phyloP scores from a whole-genome alignment of 768 basidiomycete species.

The Punctularia strigosozonata region DNA sequence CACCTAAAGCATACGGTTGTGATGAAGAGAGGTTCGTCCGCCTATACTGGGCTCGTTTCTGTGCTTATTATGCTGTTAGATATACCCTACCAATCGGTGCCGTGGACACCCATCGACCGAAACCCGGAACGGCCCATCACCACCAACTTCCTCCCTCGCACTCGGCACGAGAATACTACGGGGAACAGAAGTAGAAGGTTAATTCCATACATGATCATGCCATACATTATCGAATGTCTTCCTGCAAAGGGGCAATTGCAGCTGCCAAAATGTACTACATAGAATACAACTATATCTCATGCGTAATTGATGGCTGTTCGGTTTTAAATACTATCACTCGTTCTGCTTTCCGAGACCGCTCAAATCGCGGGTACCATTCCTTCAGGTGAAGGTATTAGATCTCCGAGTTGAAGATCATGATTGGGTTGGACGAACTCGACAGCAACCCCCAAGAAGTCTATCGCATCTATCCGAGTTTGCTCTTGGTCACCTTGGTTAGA shows the following conservation, averaged over 20 bases:
- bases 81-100: constrained; percentile 86
- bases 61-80: constrained; percentile 22
- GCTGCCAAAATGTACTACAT: no score
- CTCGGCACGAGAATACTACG: constrained; percentile 25
- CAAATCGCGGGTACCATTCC: not conserved
- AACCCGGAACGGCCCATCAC: constrained; percentile 21
- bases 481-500: constrained; percentile 57
- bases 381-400: not conserved
- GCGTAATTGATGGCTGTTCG: not conserved
- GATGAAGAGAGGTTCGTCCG: constrained; percentile 76
- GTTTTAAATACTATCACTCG: constrained; percentile 5
- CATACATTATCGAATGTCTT: no score
- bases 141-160: constrained; percentile 10
- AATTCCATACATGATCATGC: no score
- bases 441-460: constrained; percentile 53
- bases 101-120: constrained; percentile 86
- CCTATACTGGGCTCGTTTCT: not conserved
- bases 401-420: not conserved
- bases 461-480: constrained; percentile 51
- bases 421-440: constrained; percentile 33
- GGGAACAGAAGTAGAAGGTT: not conserved
- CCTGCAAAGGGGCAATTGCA: no score
- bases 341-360: constrained; percentile 14
- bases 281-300: not conserved
- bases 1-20: constrained; percentile 96